These are phyloP conservation scores for Pezicula carpinea DNA, from an alignment of 2,329 filamentous ascomycete genomes.

Conservation along the genomic window DNA sequence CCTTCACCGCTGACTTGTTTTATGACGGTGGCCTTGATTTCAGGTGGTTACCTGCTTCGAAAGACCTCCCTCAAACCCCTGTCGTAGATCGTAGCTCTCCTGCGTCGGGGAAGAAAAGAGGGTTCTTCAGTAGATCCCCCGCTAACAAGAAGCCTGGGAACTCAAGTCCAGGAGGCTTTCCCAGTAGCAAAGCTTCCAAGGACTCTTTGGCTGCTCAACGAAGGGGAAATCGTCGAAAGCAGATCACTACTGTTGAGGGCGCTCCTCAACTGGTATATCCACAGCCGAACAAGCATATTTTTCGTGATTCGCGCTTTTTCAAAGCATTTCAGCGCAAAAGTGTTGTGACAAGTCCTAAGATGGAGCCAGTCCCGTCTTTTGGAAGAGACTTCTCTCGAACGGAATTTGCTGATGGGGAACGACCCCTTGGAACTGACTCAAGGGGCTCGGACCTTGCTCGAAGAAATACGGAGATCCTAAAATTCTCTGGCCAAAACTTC, in stretches of 20 bases:
- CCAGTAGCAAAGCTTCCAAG: not conserved
- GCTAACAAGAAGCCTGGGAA: not conserved
- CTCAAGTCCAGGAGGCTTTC: not conserved
- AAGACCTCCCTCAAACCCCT: slow-evolving; percentile 13
- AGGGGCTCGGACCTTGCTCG: not conserved
- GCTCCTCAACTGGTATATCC: not conserved
- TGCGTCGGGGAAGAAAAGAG: not conserved
- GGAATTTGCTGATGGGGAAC: not conserved
- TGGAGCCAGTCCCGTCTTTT: not conserved
- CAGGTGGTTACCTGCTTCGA: slow-evolving; percentile 20
- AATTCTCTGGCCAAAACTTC: too few relatives aligned
- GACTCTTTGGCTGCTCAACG: too few relatives aligned
- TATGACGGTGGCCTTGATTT: slow-evolving; percentile 42
- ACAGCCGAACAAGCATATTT: not conserved
- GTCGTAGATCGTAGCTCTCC: slow-evolving; percentile 1
- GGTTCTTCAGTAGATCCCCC: not conserved
- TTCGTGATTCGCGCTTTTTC: not conserved
- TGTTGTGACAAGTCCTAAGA: not conserved
- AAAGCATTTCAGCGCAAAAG: not conserved
- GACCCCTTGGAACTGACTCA: not conserved
- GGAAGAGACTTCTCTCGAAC: not conserved
- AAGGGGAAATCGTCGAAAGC: not conserved
- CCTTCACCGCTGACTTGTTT: slow-evolving; percentile 41
- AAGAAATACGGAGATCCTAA: not conserved
- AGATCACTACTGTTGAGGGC: not conserved